Conservation (phyloP, 1,284 basidiomycete genomes). For the Naganishia cerealis region DNA sequence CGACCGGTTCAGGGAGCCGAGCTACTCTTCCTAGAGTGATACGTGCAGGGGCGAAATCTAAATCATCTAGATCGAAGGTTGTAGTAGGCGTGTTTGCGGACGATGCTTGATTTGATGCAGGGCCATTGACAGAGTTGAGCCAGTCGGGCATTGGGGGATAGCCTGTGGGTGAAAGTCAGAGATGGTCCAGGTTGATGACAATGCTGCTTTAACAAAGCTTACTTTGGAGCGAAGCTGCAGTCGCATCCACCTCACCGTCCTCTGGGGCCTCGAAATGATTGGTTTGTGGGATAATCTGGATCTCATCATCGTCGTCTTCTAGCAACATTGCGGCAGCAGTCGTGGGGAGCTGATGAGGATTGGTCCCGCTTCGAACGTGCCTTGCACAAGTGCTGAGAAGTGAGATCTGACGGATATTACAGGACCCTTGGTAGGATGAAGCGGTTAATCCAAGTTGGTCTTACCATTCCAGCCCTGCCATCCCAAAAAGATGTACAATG, state of each 20-base stretch:
- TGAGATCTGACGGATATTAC: neutral
- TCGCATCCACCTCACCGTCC: neutral
- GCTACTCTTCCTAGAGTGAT: slow-evolving; percentile 18
- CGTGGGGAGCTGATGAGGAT: neutral
- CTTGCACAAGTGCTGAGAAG: neutral
- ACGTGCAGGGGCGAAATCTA: neutral
- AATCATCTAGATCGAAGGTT: neutral
- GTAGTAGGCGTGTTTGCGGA: neutral
- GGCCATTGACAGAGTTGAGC: slow-evolving; percentile 2
- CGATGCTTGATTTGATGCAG: neutral
- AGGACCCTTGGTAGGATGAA: neutral
- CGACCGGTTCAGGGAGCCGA: neutral
- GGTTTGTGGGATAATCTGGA: slow-evolving; percentile 1
- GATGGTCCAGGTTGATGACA: neutral
- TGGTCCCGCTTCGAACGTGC: neutral
- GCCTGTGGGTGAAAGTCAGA: neutral
- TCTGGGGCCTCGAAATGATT: neutral
- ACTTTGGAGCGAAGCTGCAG: neutral
- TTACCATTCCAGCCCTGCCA: neutral
- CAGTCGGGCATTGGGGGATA: slow-evolving; percentile 22
- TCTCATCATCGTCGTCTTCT: slow-evolving; percentile 24
- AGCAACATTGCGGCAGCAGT: neutral
- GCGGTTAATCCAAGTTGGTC: neutral
- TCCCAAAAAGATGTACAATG: too few relatives aligned
- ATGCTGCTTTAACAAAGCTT: neutral